These are phyloP conservation scores for Gastrodia elata DNA, from an alignment of 106 monocot species.

Conservation along the genomic window DNA sequence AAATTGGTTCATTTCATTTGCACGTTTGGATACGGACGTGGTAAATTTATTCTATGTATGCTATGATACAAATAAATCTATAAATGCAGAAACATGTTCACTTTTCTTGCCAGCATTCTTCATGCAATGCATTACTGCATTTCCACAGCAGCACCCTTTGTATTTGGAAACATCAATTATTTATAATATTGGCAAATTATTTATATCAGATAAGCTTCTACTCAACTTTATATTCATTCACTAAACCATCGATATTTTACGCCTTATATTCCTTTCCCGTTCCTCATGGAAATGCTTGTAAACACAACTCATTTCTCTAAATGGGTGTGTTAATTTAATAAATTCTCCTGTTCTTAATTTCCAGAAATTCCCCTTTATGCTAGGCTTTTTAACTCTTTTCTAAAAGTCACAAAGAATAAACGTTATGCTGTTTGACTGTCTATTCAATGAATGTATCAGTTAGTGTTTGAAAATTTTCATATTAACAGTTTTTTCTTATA, in stretches of 20 bases:
- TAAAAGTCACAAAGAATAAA: neutral
- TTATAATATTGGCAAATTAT: neutral
- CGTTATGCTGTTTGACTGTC: neutral
- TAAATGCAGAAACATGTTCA: neutral
- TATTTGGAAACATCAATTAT: neutral
- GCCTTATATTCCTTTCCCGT: too few species aligned
- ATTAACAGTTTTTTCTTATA: constrained; percentile 6
- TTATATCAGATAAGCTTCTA: neutral
- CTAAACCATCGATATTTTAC: neutral
- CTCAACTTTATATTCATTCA: neutral
- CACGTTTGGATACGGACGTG: neutral
- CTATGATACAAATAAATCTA: neutral
- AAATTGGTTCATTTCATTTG: neutral
- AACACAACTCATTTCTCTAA: neutral
- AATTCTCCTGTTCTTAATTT: neutral
- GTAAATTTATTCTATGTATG: neutral
- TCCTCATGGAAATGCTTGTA: neutral
- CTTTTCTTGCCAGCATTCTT: neutral
- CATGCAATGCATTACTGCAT: neutral
- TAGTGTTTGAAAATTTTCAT: neutral
- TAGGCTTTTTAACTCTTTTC: neutral
- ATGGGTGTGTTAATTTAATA: neutral
- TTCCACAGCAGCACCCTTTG: neutral
- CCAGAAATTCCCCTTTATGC: neutral
- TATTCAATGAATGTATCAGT: neutral